Base-by-base conservation (phyloP, 176 grass and related monocot species). In the Oryza longistaminata region DNA sequence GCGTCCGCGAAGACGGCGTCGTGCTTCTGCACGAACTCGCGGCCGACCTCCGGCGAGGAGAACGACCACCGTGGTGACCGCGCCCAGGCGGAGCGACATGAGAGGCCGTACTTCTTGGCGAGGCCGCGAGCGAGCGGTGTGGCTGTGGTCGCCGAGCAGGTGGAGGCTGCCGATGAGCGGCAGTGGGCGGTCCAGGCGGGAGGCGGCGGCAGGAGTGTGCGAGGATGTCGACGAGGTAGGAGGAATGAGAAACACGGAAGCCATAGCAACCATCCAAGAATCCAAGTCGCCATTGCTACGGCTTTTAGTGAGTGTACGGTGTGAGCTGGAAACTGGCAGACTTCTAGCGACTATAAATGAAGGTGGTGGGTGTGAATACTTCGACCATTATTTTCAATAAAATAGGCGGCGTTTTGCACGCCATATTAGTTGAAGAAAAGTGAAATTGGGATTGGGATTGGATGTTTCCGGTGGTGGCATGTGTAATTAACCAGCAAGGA, bases 21-120 rank as follows among this genome's bases (percentile, higher is more conserved):
- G 27, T 88, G 87, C 87, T 49, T 53, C 55, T 88, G 87, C 68
- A 88, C 3, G 81, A 88, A 3, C 24, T 88, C 87, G 1, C 81
- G 81, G 60, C 45, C 81, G 17, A 60, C 9, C 1, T 50, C 45
- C 0, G 87, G 45, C 3, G 87, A 88, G 12, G 87, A 79, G 44
- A 49, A 49, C 75, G 16, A 83, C 60, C 33, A 84, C 74, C 3
- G 87, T 79, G 81, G 58, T 88, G 22, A 88, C 87, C 17, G 68
- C 0, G 45, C 87, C 87, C 3, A 83, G n/a, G 3, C 81, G 75
- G 81, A 88, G 68, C 6, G 81, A 88, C 81, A 88, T 67, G 25
- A 88, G 81, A 35, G 75, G 24, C 46, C 69, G 12, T 88, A 33
- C 17, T 0, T 73, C 58, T 24, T 68, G 13, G 81, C 68, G 13